A percentile compares a stretch with the other conserved stretches of the same genome.
phyloP scores from a whole-genome alignment of 768 basidiomycete species.

The Tubosaeta brunneosetosa region DNA sequence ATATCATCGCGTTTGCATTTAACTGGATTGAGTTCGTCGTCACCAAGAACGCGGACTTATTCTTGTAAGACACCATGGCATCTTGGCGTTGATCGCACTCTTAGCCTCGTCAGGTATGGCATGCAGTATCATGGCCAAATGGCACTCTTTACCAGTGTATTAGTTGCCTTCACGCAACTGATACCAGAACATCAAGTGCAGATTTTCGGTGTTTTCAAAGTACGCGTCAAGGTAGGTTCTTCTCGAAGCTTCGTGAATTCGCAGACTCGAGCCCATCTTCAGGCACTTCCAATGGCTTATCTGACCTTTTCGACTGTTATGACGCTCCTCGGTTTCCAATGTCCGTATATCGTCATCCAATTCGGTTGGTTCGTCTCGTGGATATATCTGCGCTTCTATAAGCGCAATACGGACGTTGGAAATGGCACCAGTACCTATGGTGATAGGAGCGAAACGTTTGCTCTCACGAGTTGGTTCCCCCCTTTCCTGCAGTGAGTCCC shows the following conservation, averaged over 20 bases:
- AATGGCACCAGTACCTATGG: conserved; percentile 73
- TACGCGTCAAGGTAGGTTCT: conserved; percentile 78
- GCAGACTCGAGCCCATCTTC: conserved; percentile 8
- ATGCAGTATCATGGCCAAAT: conserved; percentile 91
- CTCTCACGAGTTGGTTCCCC: conserved; percentile 95
- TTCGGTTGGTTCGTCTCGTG: conserved; percentile 99
- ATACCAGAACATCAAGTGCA: conserved; percentile 99
- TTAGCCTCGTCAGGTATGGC: conserved; percentile 56
- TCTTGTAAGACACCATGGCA: conserved; percentile 56
- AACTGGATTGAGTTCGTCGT: conserved; percentile 83
- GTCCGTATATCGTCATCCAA: conserved; percentile 90
- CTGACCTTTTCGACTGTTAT: conserved; percentile 85
- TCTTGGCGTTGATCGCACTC: conserved; percentile 5
- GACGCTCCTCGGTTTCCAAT: conserved; percentile 79
- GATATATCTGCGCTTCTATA: conserved; percentile 96
- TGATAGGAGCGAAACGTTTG: conserved; percentile 94
- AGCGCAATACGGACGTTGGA: conserved; percentile 68
- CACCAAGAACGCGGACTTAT: conserved; percentile 64
- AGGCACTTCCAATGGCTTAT: conserved; percentile 94
- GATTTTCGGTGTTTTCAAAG: conserved; percentile 75
- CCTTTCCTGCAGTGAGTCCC: conserved; percentile 82
- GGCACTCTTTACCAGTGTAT: conserved; percentile 80
- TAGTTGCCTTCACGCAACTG: conserved; percentile 96
- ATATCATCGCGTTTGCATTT: conserved; percentile 82
- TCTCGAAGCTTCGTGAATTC: not conserved